Conservation (phyloP, 805 yeast species). For the Priceomyces fermenticarens region DNA sequence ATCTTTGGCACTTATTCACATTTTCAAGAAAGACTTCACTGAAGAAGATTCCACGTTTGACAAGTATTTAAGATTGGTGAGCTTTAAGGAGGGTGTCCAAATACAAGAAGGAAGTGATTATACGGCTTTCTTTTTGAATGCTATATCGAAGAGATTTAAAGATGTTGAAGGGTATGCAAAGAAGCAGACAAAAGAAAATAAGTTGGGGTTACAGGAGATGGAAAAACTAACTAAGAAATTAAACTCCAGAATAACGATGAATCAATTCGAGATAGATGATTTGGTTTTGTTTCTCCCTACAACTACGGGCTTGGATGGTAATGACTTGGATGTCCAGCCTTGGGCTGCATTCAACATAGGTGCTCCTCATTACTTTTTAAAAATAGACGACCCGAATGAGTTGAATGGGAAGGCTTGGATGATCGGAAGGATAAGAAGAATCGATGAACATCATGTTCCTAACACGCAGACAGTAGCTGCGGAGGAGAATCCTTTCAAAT, state of each 20-base stretch:
- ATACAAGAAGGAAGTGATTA: conserved; percentile 18
- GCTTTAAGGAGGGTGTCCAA: conserved; percentile 27
- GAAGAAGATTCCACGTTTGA: conserved; percentile 12
- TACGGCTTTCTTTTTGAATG: conserved; percentile 32
- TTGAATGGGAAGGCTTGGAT: conserved; percentile 69
- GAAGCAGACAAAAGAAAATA: conserved; percentile 72
- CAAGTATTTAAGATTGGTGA: conserved; percentile 17
- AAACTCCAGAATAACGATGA: conserved; percentile 60
- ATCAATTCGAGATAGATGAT: conserved; percentile 68
- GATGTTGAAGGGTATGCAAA: conserved; percentile 92
- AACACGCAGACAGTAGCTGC: conserved; percentile 34
- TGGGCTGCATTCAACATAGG: conserved; percentile 97
- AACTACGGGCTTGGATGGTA: conserved; percentile 36
- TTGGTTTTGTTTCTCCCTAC: conserved; percentile 85
- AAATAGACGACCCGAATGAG: conserved; percentile 30
- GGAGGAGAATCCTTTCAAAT: conserved; percentile 59
- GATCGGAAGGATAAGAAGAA: conserved; percentile 62
- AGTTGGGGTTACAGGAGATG: conserved; percentile 46
- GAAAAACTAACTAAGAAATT: conserved; percentile 30
- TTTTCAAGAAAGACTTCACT: conserved; percentile 16
- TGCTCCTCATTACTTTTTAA: conserved; percentile 78
- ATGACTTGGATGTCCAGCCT: conserved; percentile 40
- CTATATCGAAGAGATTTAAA: conserved; percentile 68
- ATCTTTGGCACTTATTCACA: conserved; percentile 13
- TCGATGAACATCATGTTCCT: conserved; percentile 53